phyloP scores from a whole-genome alignment of 139 green algal species.

The Gonium pectorale region DNA sequence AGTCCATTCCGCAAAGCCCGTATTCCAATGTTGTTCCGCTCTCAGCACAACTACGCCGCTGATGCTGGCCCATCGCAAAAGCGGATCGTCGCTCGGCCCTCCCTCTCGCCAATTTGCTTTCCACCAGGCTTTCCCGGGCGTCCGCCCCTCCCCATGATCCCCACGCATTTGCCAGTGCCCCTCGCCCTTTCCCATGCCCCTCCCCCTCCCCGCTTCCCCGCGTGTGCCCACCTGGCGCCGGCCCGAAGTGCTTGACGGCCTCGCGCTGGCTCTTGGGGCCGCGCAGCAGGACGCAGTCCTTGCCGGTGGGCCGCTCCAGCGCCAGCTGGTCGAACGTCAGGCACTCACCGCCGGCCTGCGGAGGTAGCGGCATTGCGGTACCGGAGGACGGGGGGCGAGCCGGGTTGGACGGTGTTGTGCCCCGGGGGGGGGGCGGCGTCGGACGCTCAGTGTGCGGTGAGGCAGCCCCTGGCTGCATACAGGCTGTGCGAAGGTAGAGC shows the following conservation, averaged over 20 bases:
- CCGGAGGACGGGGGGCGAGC: too few species aligned
- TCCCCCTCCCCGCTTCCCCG: background rate
- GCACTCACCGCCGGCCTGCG: conserved; percentile 93
- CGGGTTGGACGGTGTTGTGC: too few species aligned
- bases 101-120: too few species aligned
- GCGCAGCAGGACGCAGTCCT: conserved; percentile 93
- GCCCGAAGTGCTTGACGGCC: conserved; percentile 97
- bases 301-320: conserved; percentile 91
- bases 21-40: too few species aligned
- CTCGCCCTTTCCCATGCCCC: background rate
- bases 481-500: too few species aligned
- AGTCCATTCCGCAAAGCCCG: too few species aligned
- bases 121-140: background rate
- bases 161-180: background rate
- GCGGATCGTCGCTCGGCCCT: too few species aligned
- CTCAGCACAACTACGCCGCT: too few species aligned
- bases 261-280: conserved; percentile 96
- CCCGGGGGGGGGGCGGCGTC: too few species aligned
- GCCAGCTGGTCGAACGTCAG: conserved; percentile 99
- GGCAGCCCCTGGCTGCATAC: too few species aligned
- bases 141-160: background rate
- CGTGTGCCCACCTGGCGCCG: conserved; percentile 77
- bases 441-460: too few species aligned
- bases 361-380: background rate
- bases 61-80: too few species aligned